phyloP scores from a whole-genome alignment of 2,329 filamentous ascomycete genomes.

The Ceratocystis colombiana region DNA sequence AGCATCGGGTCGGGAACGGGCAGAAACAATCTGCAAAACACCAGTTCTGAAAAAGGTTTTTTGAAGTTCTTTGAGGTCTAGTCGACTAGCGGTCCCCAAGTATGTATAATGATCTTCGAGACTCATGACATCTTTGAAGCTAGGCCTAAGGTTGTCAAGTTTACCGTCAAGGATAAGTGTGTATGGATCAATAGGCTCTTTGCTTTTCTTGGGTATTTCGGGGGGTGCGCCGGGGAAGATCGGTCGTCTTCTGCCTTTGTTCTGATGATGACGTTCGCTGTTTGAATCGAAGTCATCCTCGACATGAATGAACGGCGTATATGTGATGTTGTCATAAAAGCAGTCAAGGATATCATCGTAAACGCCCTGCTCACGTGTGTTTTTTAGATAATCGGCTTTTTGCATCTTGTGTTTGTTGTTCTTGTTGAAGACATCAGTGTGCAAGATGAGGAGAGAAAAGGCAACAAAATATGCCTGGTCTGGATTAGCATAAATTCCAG shows the following conservation, averaged over 20 bases:
- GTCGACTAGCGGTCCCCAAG: slow-evolving; percentile 59
- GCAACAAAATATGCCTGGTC: slow-evolving; percentile 98
- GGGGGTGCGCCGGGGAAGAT: slow-evolving; percentile 49
- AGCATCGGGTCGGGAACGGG: slow-evolving; percentile 83
- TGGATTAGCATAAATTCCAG: slow-evolving; percentile 79
- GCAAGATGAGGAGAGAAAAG: slow-evolving; percentile 89
- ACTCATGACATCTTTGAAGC: slow-evolving; percentile 82
- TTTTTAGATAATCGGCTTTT: slow-evolving; percentile 88
- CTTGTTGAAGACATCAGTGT: slow-evolving; percentile 99
- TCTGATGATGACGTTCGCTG: slow-evolving; percentile 58
- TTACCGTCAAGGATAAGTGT: slow-evolving; percentile 85
- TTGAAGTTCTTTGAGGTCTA: slow-evolving; percentile 74
- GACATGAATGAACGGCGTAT: slow-evolving; percentile 95
- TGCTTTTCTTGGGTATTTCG: slow-evolving; percentile 50
- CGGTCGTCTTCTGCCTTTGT: slow-evolving; percentile 63
- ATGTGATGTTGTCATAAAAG: slow-evolving; percentile 97
- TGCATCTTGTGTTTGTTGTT: slow-evolving; percentile 99
- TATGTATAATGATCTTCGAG: slow-evolving; percentile 89
- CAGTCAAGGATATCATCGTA: slow-evolving; percentile 87
- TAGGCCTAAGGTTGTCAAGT: slow-evolving; percentile 70
- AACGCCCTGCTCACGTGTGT: slow-evolving; percentile 84
- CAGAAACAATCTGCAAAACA: slow-evolving; percentile 88
- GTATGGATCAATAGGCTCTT: slow-evolving; percentile 90
- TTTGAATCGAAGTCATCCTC: slow-evolving; percentile 82
- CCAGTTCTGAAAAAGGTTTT: slow-evolving; percentile 85